These are phyloP conservation scores for Aureobasidium sp. DNA, from an alignment of 2,329 filamentous ascomycete genomes.

Conservation along the genomic window DNA sequence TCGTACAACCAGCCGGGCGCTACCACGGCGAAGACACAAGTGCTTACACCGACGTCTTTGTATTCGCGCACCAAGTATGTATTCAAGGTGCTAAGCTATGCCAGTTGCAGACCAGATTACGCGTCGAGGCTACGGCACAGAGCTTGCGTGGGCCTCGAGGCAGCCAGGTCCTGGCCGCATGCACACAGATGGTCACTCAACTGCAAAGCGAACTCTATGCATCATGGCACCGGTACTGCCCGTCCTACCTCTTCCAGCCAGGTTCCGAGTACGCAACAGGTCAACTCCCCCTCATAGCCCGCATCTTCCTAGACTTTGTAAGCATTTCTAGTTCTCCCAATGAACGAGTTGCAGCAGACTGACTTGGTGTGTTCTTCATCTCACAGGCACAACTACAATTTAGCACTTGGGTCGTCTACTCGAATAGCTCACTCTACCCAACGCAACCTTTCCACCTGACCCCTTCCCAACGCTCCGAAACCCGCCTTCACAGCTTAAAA, in stretches of 20 bases:
- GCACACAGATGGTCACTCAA: conserved; percentile 21
- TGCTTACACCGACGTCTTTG: conserved; percentile 33
- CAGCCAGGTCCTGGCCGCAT: conserved; percentile 19
- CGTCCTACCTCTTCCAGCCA: conserved; percentile 21
- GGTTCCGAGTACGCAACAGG: conserved; percentile 24
- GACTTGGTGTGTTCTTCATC: background rate
- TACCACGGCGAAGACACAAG: background rate
- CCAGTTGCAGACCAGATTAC: conserved; percentile 36
- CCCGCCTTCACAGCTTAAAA: conserved; percentile 37
- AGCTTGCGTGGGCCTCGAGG: background rate
- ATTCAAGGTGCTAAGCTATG: conserved; percentile 40
- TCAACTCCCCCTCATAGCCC: conserved; percentile 25
- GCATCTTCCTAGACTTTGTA: conserved; percentile 38
- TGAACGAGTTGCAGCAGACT: background rate
- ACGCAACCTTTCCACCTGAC: conserved; percentile 42
- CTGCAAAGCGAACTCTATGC: conserved; percentile 25
- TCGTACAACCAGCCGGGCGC: background rate
- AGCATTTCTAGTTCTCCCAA: conserved; percentile 22
- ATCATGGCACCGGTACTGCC: conserved; percentile 26
- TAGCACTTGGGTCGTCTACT: conserved; percentile 39
- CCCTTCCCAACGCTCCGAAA: conserved; percentile 34
- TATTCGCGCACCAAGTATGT: conserved; percentile 41
- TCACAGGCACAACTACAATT: conserved; percentile 14
- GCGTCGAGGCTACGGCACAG: conserved; percentile 27
- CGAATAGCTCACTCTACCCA: conserved; percentile 49